Evolutionary conservation across 805 yeast species (phyloP), one percentile per base, ranked within the genome.

Genomic region (Wickerhamiella nectarea): DNA sequence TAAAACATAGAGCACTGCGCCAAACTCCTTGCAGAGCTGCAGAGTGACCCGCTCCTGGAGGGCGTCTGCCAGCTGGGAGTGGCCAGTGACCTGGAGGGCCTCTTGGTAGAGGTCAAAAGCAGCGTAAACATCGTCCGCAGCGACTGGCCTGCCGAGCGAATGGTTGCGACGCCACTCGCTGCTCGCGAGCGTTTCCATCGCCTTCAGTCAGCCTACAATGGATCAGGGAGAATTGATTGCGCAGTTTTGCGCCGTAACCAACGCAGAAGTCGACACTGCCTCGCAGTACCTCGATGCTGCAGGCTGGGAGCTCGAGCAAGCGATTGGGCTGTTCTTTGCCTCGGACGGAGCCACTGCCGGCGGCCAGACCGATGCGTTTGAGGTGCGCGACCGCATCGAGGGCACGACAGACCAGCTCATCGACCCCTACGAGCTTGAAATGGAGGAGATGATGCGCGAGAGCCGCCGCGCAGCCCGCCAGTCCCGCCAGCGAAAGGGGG

Each of bases 311-410:
- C 58, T 89, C 26, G 94, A 87, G 46, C 72, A 76, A 17, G 97
- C 98, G 0, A 82, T 91, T 6, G 75, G 85, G 11, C 65, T 91
- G 36, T 91, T 65, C 60, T 78, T 81, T 63, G 97, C 91, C 51
- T 45, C 60, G 38, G 67, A 65, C 14, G 71, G 69, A 34, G 64
- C 57, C 12, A 45, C 62, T 8, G 48, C 56, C 4, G 58, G 52
- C 28, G 39, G 48, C 22, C 56, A 55, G 43, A 40, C 46, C 36
- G 38, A 36, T 7, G 44, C 47, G 26, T 44, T 47, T 29, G 71
- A 68, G 24, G 81, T 86, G 0, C 74, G 95, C 49, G 76, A 85
- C 24, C 87, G 87, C 31, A 79, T 83, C 39, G 79, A 75, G 55
- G 81, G 85, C 1, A 68, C 75, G 5, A 84, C 79, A 48, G 96